phyloP scores from a whole-genome alignment of 768 basidiomycete genomes.

The Mycena galopus region DNA sequence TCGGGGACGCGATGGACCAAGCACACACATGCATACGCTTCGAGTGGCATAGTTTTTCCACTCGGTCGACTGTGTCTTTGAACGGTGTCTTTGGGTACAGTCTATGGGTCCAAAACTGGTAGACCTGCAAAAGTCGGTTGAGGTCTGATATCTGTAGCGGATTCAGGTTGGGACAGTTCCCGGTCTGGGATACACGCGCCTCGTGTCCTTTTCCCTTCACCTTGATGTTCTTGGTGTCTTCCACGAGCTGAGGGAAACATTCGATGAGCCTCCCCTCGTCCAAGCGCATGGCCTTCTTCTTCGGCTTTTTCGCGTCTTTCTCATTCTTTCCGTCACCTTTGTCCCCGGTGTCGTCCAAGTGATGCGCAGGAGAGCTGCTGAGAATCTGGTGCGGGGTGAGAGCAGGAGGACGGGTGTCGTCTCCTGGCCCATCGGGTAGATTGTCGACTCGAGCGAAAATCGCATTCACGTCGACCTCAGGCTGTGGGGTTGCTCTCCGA shows the following conservation, averaged over 20 bases:
- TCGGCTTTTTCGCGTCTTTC: slow-evolving; percentile 55
- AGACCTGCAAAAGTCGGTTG: slow-evolving; percentile 81
- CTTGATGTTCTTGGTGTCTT: slow-evolving; percentile 82
- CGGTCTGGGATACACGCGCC: slow-evolving; percentile 56
- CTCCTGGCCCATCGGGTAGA: slow-evolving; percentile 48
- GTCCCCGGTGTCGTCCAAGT: slow-evolving; percentile 41
- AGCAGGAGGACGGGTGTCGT: slow-evolving; percentile 42
- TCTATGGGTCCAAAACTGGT: slow-evolving; percentile 96
- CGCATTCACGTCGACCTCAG: slow-evolving; percentile 63
- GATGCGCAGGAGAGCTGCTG: slow-evolving; percentile 63
- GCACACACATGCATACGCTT: slow-evolving; percentile 84
- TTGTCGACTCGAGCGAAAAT: slow-evolving; percentile 54
- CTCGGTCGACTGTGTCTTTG: slow-evolving; percentile 83
- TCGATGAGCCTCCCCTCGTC: slow-evolving; percentile 85
- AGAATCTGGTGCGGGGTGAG: slow-evolving; percentile 61
- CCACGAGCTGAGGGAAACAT: slow-evolving; percentile 86
- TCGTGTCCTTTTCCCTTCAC: slow-evolving; percentile 94
- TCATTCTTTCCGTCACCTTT: slow-evolving; percentile 35
- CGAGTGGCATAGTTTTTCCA: slow-evolving; percentile 92
- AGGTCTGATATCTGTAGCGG: slow-evolving; percentile 81
- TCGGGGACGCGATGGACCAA: background rate
- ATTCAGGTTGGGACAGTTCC: background rate
- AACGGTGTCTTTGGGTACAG: slow-evolving; percentile 93
- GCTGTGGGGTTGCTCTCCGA: slow-evolving; percentile 48
- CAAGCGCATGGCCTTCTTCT: slow-evolving; percentile 68